phyloP scores from a whole-genome alignment of 1,139 yeast species.

The Ashbya aceris region DNA sequence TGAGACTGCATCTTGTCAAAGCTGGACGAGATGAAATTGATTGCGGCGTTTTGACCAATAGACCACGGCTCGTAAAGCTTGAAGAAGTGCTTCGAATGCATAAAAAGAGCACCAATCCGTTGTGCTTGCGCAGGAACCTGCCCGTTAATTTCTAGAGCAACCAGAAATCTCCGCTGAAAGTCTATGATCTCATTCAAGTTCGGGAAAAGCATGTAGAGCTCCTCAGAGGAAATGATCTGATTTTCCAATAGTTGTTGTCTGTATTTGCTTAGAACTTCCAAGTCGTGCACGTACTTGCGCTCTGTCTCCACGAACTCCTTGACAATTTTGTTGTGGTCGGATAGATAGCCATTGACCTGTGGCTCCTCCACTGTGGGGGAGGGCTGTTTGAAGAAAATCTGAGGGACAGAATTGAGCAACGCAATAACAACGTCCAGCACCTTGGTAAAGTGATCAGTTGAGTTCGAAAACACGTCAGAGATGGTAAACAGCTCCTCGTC shows the following conservation, averaged over 20 bases:
- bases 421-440: conserved; percentile 62
- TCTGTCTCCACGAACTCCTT: conserved; percentile 83
- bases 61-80: conserved; percentile 89
- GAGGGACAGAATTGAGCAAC: conserved; percentile 46
- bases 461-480: conserved; percentile 78
- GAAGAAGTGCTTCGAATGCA: conserved; percentile 76
- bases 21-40: conserved; percentile 60
- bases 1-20: conserved; percentile 22
- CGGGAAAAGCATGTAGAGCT: conserved; percentile 78
- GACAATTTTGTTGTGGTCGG: conserved; percentile 47
- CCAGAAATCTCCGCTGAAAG: conserved; percentile 81
- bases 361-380: conserved; percentile 19
- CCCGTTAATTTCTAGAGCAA: conserved; percentile 84
- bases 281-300: conserved; percentile 83
- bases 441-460: conserved; percentile 66
- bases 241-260: conserved; percentile 56
- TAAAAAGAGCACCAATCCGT: conserved; percentile 79
- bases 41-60: conserved; percentile 75
- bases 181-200: conserved; percentile 76
- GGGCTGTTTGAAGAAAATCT: conserved; percentile 22
- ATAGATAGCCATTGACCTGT: not conserved
- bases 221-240: conserved; percentile 69
- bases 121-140: conserved; percentile 67
- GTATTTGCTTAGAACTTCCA: conserved; percentile 63
- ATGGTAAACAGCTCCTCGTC: conserved; percentile 85